These are phyloP conservation scores for Lasiosphaeria miniovina DNA, from an alignment of 495 filamentous ascomycete species.

Conservation along the genomic window DNA sequence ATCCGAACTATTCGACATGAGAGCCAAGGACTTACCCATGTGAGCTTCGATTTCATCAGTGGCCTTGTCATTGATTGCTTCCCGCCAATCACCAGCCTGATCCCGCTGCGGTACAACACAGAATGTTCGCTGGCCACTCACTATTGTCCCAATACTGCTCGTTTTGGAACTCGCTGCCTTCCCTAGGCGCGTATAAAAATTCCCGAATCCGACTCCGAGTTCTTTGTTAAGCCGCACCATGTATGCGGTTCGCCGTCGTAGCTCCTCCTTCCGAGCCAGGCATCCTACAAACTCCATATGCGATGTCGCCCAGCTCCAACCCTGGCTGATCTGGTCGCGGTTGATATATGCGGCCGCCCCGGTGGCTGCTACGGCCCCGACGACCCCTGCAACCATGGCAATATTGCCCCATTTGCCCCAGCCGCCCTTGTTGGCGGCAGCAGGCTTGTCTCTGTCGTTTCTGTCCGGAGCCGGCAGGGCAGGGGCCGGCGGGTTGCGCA, in stretches of 20 bases:
- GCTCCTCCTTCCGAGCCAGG: slow-evolving; percentile 71
- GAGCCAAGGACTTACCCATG: slow-evolving; percentile 49
- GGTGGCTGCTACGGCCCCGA: slow-evolving; percentile 77
- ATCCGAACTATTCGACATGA: background rate
- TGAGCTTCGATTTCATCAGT: slow-evolving; percentile 79
- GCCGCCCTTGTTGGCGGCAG: slow-evolving; percentile 39
- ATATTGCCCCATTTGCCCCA: slow-evolving; percentile 72
- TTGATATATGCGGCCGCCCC: slow-evolving; percentile 84
- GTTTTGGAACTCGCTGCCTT: slow-evolving; percentile 48
- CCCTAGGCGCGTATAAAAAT: slow-evolving; percentile 82
- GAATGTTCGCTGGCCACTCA: slow-evolving; percentile 69
- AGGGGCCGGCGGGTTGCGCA: slow-evolving; percentile 17
- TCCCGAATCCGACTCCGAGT: slow-evolving; percentile 64
- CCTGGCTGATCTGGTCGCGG: slow-evolving; percentile 68
- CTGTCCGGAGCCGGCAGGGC: slow-evolving; percentile 33
- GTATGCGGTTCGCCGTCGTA: slow-evolving; percentile 61
- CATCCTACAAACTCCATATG: slow-evolving; percentile 97
- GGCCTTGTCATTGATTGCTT: slow-evolving; percentile 73
- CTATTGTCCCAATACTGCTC: slow-evolving; percentile 46
- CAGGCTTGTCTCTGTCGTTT: slow-evolving; percentile 24
- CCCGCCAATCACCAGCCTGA: slow-evolving; percentile 53
- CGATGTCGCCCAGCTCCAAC: slow-evolving; percentile 76
- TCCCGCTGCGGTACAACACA: slow-evolving; percentile 67
- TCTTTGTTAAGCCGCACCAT: slow-evolving; percentile 56
- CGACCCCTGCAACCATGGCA: slow-evolving; percentile 79